A percentile compares a stretch with the other conserved stretches of the same genome.
Evolutionary conservation across 1,284 basidiomycete species (phyloP).

Genomic region (Inonotus obliquus): DNA sequence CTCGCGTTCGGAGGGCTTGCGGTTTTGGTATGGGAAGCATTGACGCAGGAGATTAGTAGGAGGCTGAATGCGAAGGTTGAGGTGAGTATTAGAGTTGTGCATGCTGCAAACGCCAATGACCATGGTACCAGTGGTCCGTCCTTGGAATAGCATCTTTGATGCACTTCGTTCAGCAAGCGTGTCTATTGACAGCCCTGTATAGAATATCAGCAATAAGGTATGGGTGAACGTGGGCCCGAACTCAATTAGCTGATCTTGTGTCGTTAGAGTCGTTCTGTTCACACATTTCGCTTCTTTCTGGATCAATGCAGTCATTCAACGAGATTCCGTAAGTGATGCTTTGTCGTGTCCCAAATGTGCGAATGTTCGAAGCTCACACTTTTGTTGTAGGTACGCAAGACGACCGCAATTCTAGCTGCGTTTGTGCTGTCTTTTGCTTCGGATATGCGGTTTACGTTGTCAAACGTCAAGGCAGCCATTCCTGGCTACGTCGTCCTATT

Average conservation of each 20-base stretch:
- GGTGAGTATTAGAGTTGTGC: constrained; percentile 37
- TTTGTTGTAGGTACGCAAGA: constrained; percentile 17
- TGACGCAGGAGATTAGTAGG: constrained; percentile 47
- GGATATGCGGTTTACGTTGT: constrained; percentile 47
- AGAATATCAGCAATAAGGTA: constrained; percentile 62
- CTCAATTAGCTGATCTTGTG: background rate
- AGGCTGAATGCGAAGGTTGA: constrained; percentile 36
- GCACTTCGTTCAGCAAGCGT: constrained; percentile 61
- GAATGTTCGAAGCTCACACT: background rate
- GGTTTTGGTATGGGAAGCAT: constrained; percentile 51
- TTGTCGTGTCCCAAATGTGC: background rate
- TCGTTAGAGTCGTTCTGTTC: constrained; percentile 56
- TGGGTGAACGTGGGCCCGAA: constrained; percentile 19
- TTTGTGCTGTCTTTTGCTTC: constrained; percentile 46
- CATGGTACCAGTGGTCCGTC: constrained; percentile 55
- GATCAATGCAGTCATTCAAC: constrained; percentile 47
- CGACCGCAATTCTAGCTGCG: constrained; percentile 36
- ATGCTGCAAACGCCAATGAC: background rate
- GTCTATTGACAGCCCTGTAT: constrained; percentile 57
- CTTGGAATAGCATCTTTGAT: constrained; percentile 61
- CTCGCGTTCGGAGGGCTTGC: constrained; percentile 61
- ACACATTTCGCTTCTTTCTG: constrained; percentile 62
- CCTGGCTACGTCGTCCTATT: constrained; percentile 63
- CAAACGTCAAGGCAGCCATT: constrained; percentile 39
- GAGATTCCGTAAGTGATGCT: constrained; percentile 39